A percentile compares a stretch with the other conserved stretches of the same genome.
These are phyloP conservation scores for Penicillium chermesinum DNA, from an alignment of 495 filamentous ascomycete genomes.

Conservation along the genomic window DNA sequence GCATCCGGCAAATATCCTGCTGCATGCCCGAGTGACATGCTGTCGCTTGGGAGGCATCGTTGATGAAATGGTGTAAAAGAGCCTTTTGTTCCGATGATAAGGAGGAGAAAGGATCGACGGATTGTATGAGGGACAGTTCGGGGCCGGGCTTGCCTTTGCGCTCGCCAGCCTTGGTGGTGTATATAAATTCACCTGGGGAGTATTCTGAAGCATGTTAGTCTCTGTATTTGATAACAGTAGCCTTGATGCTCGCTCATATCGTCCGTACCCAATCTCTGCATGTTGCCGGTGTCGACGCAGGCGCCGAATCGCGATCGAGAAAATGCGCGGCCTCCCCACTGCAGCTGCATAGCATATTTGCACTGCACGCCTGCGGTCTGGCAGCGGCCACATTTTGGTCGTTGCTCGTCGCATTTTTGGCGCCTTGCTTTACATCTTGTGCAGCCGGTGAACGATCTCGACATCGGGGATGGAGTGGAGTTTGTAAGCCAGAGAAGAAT, in stretches of 20 bases:
- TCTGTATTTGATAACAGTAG: no score
- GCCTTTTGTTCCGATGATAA: constrained; percentile 36
- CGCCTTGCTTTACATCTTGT: constrained; percentile 44
- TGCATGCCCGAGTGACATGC: constrained; percentile 45
- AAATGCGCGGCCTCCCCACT: constrained; percentile 39
- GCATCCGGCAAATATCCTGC: constrained; percentile 43
- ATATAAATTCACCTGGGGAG: constrained; percentile 45
- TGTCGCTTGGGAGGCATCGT: constrained; percentile 43
- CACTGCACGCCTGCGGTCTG: constrained; percentile 31
- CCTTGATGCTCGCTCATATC: no score
- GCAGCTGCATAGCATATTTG: constrained; percentile 36
- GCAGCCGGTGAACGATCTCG: constrained; percentile 44
- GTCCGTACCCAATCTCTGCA: constrained; percentile 46
- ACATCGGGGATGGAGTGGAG: constrained; percentile 28
- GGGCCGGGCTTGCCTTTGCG: constrained; percentile 7
- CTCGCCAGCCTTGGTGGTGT: constrained; percentile 32
- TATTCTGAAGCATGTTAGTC: constrained; percentile 28
- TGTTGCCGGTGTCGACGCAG: constrained; percentile 38
- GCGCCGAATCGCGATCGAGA: constrained; percentile 45
- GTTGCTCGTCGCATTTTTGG: constrained; percentile 43
- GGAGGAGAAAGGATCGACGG: constrained; percentile 40
- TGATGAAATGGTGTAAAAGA: constrained; percentile 42
- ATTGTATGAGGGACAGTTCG: constrained; percentile 26
- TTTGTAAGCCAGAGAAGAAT: constrained; percentile 12
- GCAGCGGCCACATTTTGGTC: constrained; percentile 37